Base-by-base conservation (phyloP, 169 alveolate genomes). In the Toxoplasma gondii region DNA sequence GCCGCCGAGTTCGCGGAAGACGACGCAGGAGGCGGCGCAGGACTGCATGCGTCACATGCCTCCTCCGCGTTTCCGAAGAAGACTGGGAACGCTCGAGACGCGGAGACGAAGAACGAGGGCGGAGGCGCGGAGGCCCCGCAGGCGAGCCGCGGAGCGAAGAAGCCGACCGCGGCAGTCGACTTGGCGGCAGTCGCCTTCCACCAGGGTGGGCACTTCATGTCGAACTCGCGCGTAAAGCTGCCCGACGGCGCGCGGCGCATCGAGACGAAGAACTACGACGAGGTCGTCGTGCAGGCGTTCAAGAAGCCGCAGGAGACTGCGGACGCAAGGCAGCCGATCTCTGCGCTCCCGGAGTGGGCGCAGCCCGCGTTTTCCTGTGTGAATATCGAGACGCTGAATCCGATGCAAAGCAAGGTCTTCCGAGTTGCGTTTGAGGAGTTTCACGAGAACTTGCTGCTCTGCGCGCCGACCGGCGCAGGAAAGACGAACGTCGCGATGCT, bases 391-490 rank as follows among this genome's bases (percentile, higher is more conserved):
- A 90, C 96, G 70, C 96, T 98, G 84, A 99, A 99, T 95, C 98
- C 98, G 38, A 98, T 99, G 93, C 99, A 99, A 96, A 97, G 99
- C 39, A 96, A 96, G 83, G 99, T 99, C 27, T 98, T 95, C 93
- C 97, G 98, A 19, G 96, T 97, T 29, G 99, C 99, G 2, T 98
- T 98, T 93, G 96, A 97, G 86, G 96, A 96, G 43, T 98, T 97
- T 81, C 98, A 98, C 93, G 99, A 99, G 94, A 99, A 99, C 96
- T 88, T 99, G 98, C 96, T 99, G 69, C 98, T 99, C 17, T 99
- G 99, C 94, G 99, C 99, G 38, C 99, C 99, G 22, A 99, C 99
- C 2, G 99, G 99, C 22, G 99, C 99, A 17, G 99, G 99, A 36
- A 99, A 99, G 97, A 99, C 99, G 17, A 99, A 99, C 96, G 99